These are phyloP conservation scores for Coemansia sp. DNA, from an alignment of 192 early-diverging fungal species.

Conservation along the genomic window DNA sequence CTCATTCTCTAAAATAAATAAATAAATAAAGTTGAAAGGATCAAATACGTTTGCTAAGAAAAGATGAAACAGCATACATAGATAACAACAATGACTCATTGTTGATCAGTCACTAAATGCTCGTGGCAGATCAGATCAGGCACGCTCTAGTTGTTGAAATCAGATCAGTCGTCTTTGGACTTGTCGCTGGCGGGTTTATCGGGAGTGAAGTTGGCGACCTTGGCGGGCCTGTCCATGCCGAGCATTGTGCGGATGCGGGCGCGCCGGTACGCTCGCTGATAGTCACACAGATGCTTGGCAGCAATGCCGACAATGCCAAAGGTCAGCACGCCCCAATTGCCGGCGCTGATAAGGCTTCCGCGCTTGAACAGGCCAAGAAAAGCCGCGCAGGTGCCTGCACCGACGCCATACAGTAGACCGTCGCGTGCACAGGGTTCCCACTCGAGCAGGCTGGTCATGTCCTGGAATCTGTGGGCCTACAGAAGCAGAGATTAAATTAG, in stretches of 20 bases:
- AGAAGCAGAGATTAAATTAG: slow-evolving; percentile 7
- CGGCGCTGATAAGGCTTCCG: slow-evolving; percentile 29
- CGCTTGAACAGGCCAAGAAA: slow-evolving; percentile 36
- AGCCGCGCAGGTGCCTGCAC: slow-evolving; percentile 21
- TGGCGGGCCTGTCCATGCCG: slow-evolving; percentile 1
- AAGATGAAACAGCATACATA: not conserved
- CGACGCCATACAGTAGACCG: slow-evolving; percentile 46
- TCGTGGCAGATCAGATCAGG: too few species aligned
- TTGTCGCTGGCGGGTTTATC: not conserved
- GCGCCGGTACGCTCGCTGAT: slow-evolving; percentile 34
- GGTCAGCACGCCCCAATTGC: slow-evolving; percentile 40
- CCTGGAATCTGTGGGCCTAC: slow-evolving; percentile 41
- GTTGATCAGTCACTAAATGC: slow-evolving; percentile 8
- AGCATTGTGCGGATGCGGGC: slow-evolving; percentile 37
- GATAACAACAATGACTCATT: too few species aligned
- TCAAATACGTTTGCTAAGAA: slow-evolving; percentile 2
- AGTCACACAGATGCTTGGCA: slow-evolving; percentile 43
- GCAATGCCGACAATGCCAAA: slow-evolving; percentile 29
- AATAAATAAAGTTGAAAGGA: not conserved
- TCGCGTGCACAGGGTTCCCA: slow-evolving; percentile 47
- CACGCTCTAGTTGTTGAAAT: too few species aligned
- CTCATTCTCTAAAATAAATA: slow-evolving; percentile 29
- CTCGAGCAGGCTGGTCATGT: slow-evolving; percentile 18
- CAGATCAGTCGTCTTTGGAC: not conserved
- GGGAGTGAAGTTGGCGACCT: not conserved